Conservation (phyloP, 1,284 basidiomycete species). For the Thecaphora frezii region DNA sequence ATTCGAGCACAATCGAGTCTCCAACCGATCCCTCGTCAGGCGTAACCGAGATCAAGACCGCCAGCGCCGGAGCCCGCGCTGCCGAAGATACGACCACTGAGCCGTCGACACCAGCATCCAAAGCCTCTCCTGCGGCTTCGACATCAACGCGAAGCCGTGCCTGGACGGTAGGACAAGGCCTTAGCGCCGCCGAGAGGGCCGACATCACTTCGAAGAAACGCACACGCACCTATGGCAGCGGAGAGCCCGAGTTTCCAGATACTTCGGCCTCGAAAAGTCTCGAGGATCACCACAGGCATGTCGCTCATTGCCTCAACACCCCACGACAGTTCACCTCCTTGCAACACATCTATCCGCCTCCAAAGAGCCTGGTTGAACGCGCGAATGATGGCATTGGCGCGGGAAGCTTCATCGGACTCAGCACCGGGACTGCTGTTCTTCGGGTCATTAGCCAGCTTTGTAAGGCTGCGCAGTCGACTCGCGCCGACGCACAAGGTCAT, state of each 20-base stretch:
- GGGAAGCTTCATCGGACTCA: constrained; percentile 33
- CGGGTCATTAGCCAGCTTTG: constrained; percentile 27
- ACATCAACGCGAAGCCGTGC: background rate
- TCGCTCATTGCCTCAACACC: too few relatives aligned
- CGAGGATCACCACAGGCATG: background rate
- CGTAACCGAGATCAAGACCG: too few relatives aligned
- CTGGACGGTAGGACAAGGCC: background rate
- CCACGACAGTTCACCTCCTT: background rate
- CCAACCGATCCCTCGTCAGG: too few relatives aligned
- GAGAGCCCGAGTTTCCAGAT: background rate
- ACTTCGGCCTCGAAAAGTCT: background rate
- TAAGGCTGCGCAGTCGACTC: background rate
- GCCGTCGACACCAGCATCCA: background rate
- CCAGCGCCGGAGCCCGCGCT: too few relatives aligned
- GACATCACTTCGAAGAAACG: background rate
- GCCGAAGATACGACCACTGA: too few relatives aligned
- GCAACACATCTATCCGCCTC: background rate
- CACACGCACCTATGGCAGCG: background rate
- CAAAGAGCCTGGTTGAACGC: background rate
- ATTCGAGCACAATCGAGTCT: too few relatives aligned
- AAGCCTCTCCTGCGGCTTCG: background rate
- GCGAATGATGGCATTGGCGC: background rate
- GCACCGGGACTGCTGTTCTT: constrained; percentile 34
- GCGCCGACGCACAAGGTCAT: too few relatives aligned
- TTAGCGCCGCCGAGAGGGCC: background rate